Percentiles rank a stretch among this genome's conserved stretches.
Conservation (phyloP, 2,329 filamentous ascomycete genomes). For the Thermomyces lanuginosus region DNA sequence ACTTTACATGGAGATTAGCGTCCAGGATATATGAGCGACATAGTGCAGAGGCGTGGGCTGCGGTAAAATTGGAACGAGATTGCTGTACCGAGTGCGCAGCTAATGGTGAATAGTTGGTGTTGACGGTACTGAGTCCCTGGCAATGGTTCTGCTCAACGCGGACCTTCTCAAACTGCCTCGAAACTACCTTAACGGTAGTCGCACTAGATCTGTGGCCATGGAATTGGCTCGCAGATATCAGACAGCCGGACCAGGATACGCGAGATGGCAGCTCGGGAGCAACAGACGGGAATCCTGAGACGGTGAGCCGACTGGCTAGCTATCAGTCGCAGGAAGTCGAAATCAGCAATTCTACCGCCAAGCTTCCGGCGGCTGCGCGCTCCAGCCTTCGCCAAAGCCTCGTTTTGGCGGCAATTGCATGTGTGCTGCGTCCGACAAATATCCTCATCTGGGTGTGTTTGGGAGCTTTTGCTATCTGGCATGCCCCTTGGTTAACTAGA, state of each 20-base stretch:
- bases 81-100: not conserved
- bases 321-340: constrained; percentile 10
- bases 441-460: constrained; percentile 66
- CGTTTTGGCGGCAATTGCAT: constrained; percentile 61
- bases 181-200: constrained; percentile 69
- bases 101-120: constrained; percentile 41
- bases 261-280: constrained; percentile 3
- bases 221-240: constrained; percentile 41
- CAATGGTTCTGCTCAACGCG: constrained; percentile 91
- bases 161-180: constrained; percentile 85
- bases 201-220: constrained; percentile 81
- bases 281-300: constrained; percentile 4
- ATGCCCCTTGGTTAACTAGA: constrained; percentile 27
- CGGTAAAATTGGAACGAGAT: constrained; percentile 34
- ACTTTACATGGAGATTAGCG: constrained; percentile 73
- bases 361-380: constrained; percentile 8
- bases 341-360: constrained; percentile 5
- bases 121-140: constrained; percentile 69
- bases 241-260: constrained; percentile 25
- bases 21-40: constrained; percentile 52
- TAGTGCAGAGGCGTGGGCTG: constrained; percentile 48
- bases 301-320: constrained; percentile 10
- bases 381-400: constrained; percentile 47
- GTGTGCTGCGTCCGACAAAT: constrained; percentile 80
- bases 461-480: constrained; percentile 36